A percentile compares a stretch with the other conserved stretches of the same genome.
Evolutionary conservation across 176 grass and related monocot species (phyloP).

Genomic region (Puccinellia tenuiflora): DNA sequence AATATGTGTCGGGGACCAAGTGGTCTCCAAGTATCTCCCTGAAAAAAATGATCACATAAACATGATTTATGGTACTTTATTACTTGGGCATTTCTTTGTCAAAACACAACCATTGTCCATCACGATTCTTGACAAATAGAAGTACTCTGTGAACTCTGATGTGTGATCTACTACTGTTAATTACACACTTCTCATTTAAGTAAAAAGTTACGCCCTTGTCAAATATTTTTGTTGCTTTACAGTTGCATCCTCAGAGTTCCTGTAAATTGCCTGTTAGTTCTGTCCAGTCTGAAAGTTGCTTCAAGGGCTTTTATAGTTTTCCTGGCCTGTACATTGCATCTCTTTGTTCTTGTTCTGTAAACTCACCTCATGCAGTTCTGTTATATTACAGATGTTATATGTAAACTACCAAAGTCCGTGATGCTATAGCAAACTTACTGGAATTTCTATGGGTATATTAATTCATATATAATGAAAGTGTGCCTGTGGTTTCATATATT

Average conservation of each 20-base stretch:
- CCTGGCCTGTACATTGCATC: neutral
- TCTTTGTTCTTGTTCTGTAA: neutral
- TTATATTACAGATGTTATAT: constrained; percentile 15
- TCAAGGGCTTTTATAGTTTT: constrained; percentile 20
- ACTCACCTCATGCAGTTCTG: neutral
- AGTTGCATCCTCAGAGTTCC: constrained; percentile 6
- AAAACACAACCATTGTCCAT: neutral
- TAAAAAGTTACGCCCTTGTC: neutral
- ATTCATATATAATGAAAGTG: neutral
- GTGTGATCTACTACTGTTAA: neutral
- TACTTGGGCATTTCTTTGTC: constrained; percentile 15
- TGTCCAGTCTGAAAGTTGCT: neutral
- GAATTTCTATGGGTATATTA: neutral
- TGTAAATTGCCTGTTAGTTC: neutral
- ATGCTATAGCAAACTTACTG: neutral
- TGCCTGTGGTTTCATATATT: neutral
- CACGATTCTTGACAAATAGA: neutral
- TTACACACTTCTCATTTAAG: neutral
- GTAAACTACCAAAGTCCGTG: neutral
- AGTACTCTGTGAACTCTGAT: constrained; percentile 6
- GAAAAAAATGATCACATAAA: neutral
- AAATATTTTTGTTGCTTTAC: constrained; percentile 11
- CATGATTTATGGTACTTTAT: constrained; percentile 21
- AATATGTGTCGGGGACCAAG: constrained; percentile 3
- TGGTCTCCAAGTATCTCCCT: constrained; percentile 14